Evolutionary conservation across 371 early-diverging fungal species (phyloP).

Genomic region (Syncephalastrum sp.): DNA sequence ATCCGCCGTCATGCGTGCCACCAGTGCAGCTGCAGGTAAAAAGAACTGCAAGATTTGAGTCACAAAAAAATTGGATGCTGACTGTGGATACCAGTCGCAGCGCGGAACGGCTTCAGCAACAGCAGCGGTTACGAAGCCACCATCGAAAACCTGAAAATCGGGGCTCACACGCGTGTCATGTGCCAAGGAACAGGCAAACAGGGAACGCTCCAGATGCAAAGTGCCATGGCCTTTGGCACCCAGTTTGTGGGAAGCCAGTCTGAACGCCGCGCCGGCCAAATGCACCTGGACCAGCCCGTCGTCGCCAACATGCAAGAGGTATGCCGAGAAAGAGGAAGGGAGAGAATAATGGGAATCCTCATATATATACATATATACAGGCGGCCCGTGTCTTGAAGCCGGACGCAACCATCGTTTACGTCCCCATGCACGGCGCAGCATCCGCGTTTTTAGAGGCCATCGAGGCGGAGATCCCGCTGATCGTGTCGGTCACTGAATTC

Average conservation of each 20-base stretch:
- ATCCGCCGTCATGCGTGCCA: constrained; percentile 12
- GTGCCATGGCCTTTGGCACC: constrained; percentile 98
- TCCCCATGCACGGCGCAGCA: constrained; percentile 95
- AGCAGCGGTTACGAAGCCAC: constrained; percentile 78
- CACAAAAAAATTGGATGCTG: neutral
- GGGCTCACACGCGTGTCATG: constrained; percentile 93
- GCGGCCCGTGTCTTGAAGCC: constrained; percentile 86
- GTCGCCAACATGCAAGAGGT: constrained; percentile 91
- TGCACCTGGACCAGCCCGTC: constrained; percentile 94
- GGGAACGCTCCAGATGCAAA: constrained; percentile 98
- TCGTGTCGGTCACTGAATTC: constrained; percentile 98
- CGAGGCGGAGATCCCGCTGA: constrained; percentile 94
- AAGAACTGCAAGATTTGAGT: neutral
- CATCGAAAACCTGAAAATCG: constrained; percentile 86
- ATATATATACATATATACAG: constrained; percentile 12
- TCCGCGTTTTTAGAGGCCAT: constrained; percentile 96
- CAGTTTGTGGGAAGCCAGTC: constrained; percentile 98
- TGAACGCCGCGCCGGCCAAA: constrained; percentile 94
- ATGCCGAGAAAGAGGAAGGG: constrained; percentile 5
- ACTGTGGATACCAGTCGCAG: constrained; percentile 18
- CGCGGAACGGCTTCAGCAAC: constrained; percentile 46
- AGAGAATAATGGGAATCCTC: neutral
- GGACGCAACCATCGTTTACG: constrained; percentile 97
- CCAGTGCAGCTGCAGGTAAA: constrained; percentile 13
- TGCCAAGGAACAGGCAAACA: constrained; percentile 99